Evolutionary conservation across 139 green algal species (phyloP), one percentile per base, ranked within the genome.

Genomic region (Yamagishiella unicocca): DNA sequence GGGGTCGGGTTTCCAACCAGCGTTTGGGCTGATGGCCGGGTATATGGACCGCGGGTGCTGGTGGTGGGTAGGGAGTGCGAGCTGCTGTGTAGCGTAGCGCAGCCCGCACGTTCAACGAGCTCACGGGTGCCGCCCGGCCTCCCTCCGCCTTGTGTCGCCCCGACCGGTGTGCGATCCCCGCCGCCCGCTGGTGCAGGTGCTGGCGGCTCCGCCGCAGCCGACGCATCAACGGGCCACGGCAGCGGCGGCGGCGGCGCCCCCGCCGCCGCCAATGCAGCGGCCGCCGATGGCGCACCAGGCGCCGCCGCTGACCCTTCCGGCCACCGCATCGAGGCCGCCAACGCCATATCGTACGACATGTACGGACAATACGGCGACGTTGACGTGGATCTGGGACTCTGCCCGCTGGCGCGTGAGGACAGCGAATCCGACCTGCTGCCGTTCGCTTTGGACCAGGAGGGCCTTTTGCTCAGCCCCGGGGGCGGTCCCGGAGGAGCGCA

Each of bases 391-490:
- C 29, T n/a, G 6, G 38, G 40, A 40, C 7, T 78, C 14, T 67
- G 43, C 9, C 42, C 37, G 0, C 21, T 87, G 81, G 64, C 12
- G 29, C 45, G 45, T 1, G 66, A 87, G 45, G 81, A 87, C 25
- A 70, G 45, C 81, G 81, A 87, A 54, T 70, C 45, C 1, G 81
- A 87, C 31, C 43, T 87, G 81, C 45, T 87, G 43, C 81, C 81
- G 6, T 87, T 87, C n/a, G 81, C 81, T 31, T 22, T 87, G 31
- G 81, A 87, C 45, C 29, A 40, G 64, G 81, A 87, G n/a, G 81
- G 80, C 29, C 80, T 86, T 27, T 64, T 70, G 45, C 12, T 87
- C 40, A 45, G 79, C 58, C 66, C 64, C 10, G 66, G 38, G 25
- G 61, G 37, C 21, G 42, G 17, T 58, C 21, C 38, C 33, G 70